These are phyloP conservation scores for Aspergillus ibericus DNA, from an alignment of 2,329 filamentous ascomycete species.

Conservation along the genomic window DNA sequence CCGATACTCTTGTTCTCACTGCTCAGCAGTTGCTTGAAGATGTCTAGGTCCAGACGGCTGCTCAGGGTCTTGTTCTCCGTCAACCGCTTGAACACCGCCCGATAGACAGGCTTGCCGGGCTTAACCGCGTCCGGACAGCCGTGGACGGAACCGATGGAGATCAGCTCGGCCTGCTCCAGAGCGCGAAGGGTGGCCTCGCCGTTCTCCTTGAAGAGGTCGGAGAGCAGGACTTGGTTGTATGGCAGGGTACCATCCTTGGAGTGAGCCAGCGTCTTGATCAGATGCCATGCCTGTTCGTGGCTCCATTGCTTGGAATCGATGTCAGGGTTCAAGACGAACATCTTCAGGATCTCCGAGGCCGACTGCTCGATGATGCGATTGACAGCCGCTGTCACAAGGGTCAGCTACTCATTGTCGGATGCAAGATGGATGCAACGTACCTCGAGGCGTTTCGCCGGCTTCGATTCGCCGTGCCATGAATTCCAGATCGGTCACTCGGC, in stretches of 20 bases:
- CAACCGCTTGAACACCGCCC: slow-evolving; percentile 74
- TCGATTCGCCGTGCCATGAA: slow-evolving; percentile 88
- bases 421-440: slow-evolving; percentile 26
- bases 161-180: slow-evolving; percentile 81
- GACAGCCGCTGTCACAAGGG: slow-evolving; percentile 61
- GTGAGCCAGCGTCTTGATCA: slow-evolving; percentile 76
- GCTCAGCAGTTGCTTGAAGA: slow-evolving; percentile 68
- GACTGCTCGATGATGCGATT: slow-evolving; percentile 86
- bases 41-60: slow-evolving; percentile 70
- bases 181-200: slow-evolving; percentile 76
- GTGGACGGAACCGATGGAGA: slow-evolving; percentile 69
- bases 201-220: slow-evolving; percentile 69
- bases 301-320: slow-evolving; percentile 68
- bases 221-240: slow-evolving; percentile 83
- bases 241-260: slow-evolving; percentile 60
- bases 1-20: slow-evolving; percentile 73
- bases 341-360: slow-evolving; percentile 86
- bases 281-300: slow-evolving; percentile 82
- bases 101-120: slow-evolving; percentile 82
- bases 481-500: slow-evolving; percentile 91
- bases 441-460: slow-evolving; percentile 76
- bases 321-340: slow-evolving; percentile 71
- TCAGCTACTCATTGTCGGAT: slow-evolving; percentile 10
- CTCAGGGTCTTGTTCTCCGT: slow-evolving; percentile 70
- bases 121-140: slow-evolving; percentile 77